Conservation (phyloP, 2,329 filamentous ascomycete species). For the Aspergillus amoenus region DNA sequence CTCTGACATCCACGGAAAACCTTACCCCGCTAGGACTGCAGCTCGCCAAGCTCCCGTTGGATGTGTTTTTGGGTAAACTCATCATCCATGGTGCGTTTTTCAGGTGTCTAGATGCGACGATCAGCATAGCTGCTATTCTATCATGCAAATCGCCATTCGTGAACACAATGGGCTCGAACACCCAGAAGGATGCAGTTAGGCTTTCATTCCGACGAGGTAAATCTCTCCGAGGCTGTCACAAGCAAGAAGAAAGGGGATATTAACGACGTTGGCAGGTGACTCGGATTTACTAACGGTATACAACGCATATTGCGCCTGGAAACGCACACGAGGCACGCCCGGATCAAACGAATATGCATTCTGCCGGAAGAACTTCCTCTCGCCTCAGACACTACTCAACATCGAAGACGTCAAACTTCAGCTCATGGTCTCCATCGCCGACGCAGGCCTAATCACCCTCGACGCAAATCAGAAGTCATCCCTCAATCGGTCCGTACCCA, state of each 20-base stretch:
- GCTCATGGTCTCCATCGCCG: constrained; percentile 77
- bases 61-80: constrained; percentile 92
- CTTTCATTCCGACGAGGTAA: constrained; percentile 71
- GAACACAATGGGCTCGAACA: constrained; percentile 77
- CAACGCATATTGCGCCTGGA: constrained; percentile 91
- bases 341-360: constrained; percentile 79
- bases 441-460: constrained; percentile 78
- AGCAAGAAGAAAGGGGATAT: neutral
- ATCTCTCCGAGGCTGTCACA: neutral
- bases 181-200: constrained; percentile 77
- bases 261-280: constrained; percentile 55
- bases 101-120: constrained; percentile 83
- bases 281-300: constrained; percentile 92
- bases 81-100: constrained; percentile 84
- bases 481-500: constrained; percentile 57
- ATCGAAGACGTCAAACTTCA: constrained; percentile 97
- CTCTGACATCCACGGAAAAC: constrained; percentile 76
- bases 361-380: constrained; percentile 92
- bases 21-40: constrained; percentile 84
- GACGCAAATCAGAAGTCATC: constrained; percentile 69
- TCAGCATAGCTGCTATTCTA: constrained; percentile 88
- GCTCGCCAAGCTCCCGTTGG: constrained; percentile 82
- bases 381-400: constrained; percentile 80
- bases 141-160: constrained; percentile 95
- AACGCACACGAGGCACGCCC: constrained; percentile 70